Evolutionary conservation across 2,329 filamentous ascomycete species (phyloP).

Genomic region (Davidsoniella eucalypti): DNA sequence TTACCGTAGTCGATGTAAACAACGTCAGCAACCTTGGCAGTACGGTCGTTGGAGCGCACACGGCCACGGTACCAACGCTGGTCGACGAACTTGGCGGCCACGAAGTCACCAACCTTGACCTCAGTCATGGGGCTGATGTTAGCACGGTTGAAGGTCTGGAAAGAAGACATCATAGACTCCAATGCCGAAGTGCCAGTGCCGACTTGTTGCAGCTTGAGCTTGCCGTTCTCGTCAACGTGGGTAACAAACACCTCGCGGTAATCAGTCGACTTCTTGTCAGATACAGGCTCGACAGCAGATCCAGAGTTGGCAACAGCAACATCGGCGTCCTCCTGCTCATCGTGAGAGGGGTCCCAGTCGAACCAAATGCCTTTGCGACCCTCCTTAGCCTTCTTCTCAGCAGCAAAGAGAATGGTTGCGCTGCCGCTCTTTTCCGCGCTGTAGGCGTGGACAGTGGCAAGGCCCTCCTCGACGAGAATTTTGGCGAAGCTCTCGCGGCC

Average conservation of each 20-base stretch:
- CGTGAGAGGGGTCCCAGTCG: conserved; percentile 82
- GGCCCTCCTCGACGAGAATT: conserved; percentile 78
- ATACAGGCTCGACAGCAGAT: conserved; percentile 32
- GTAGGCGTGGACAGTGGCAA: conserved; percentile 83
- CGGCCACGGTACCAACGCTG: conserved; percentile 88
- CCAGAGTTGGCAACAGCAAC: conserved; percentile 34
- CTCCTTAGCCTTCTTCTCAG: conserved; percentile 81
- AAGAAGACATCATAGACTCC: conserved; percentile 76
- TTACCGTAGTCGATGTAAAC: conserved; percentile 96
- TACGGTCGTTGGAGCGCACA: conserved; percentile 81
- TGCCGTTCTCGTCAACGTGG: conserved; percentile 67
- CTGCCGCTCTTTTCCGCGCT: conserved; percentile 93
- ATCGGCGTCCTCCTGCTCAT: conserved; percentile 43
- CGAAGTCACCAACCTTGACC: conserved; percentile 81
- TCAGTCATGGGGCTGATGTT: conserved; percentile 62
- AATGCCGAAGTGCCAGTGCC: conserved; percentile 73
- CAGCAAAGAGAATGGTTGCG: conserved; percentile 68
- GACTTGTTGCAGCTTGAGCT: conserved; percentile 80
- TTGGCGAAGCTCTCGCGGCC: conserved; percentile 95
- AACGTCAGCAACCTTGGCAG: conserved; percentile 76
- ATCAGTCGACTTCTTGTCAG: conserved; percentile 55
- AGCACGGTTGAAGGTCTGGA: conserved; percentile 80
- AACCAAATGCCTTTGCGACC: conserved; percentile 79
- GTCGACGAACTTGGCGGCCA: conserved; percentile 84
- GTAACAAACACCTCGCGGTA: conserved; percentile 92